These are phyloP conservation scores for Clavaria fumosa DNA, from an alignment of 768 basidiomycete species.

Conservation along the genomic window DNA sequence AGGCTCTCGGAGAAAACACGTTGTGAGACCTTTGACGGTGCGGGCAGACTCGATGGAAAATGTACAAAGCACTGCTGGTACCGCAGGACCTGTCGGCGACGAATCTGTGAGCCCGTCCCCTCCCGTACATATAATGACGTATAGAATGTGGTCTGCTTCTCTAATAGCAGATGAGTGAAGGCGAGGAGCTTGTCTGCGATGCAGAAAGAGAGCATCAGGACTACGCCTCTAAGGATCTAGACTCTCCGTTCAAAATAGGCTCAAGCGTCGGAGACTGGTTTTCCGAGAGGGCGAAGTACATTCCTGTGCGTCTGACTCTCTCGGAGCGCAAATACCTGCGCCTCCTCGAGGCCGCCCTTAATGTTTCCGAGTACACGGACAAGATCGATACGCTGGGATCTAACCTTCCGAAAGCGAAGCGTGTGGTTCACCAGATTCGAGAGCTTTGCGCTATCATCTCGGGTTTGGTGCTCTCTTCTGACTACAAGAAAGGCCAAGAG, in stretches of 20 bases:
- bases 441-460: slow-evolving; percentile 83
- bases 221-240: slow-evolving; percentile 24
- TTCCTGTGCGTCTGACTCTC: slow-evolving; percentile 63
- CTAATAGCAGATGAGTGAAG: slow-evolving; percentile 33
- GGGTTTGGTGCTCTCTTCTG: slow-evolving; percentile 64
- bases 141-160: too few species aligned
- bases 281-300: slow-evolving; percentile 65
- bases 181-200: slow-evolving; percentile 29
- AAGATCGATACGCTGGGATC: slow-evolving; percentile 76
- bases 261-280: slow-evolving; percentile 71
- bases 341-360: slow-evolving; percentile 70
- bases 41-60: slow-evolving; percentile 18
- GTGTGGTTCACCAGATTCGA: slow-evolving; percentile 75
- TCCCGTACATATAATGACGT: too few species aligned
- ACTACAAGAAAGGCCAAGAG: slow-evolving; percentile 82
- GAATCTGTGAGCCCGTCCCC: slow-evolving; percentile 20
- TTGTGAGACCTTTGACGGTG: slow-evolving; percentile 35
- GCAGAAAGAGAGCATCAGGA: slow-evolving; percentile 7
- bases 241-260: slow-evolving; percentile 45
- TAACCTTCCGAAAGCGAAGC: slow-evolving; percentile 68
- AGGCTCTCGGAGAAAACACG: slow-evolving; percentile 56
- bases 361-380: slow-evolving; percentile 81
- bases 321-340: slow-evolving; percentile 73
- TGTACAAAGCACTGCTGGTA: slow-evolving; percentile 11
- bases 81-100: slow-evolving; percentile 10